Percentiles rank a stretch among this genome's conserved stretches.
These are phyloP conservation scores for Malassezia restricta DNA, from an alignment of 1,284 basidiomycete genomes.

Conservation along the genomic window DNA sequence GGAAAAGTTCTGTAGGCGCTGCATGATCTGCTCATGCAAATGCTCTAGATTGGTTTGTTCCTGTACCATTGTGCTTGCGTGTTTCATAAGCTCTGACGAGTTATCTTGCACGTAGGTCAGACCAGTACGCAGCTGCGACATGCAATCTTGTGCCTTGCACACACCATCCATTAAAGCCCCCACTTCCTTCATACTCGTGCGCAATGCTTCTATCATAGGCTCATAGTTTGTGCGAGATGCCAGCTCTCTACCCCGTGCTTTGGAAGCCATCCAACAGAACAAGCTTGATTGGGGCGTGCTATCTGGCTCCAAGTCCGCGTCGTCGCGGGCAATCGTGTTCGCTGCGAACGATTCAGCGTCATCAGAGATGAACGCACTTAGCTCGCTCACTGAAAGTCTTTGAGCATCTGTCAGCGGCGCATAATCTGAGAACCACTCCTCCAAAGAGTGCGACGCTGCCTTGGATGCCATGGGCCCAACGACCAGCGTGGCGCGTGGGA, in stretches of 20 bases:
- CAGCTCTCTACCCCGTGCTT: neutral
- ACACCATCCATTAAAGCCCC: constrained; percentile 23
- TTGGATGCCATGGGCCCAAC: no score
- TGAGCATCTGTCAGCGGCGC: constrained; percentile 11
- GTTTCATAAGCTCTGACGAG: constrained; percentile 30
- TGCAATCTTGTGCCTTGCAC: constrained; percentile 26
- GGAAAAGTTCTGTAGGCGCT: constrained; percentile 37
- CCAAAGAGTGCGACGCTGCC: constrained; percentile 5
- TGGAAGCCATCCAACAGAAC: neutral
- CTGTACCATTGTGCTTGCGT: constrained; percentile 26
- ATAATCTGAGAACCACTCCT: constrained; percentile 10
- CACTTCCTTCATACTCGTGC: neutral
- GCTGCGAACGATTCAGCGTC: neutral
- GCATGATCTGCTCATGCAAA: constrained; percentile 21
- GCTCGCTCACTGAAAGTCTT: constrained; percentile 10
- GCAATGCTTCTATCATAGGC: neutral
- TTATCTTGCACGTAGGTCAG: constrained; percentile 32
- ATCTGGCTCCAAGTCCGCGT: neutral
- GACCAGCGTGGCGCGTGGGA: no score
- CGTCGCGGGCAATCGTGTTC: neutral
- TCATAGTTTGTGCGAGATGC: neutral
- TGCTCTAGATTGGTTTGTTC: constrained; percentile 26
- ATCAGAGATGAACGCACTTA: constrained; percentile 5
- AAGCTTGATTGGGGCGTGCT: neutral
- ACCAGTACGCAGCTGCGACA: constrained; percentile 32